Percentiles rank a stretch among this genome's conserved stretches.
Evolutionary conservation across 345 rosid genomes (phyloP).

Genomic region (Fremontodendron californicum): DNA sequence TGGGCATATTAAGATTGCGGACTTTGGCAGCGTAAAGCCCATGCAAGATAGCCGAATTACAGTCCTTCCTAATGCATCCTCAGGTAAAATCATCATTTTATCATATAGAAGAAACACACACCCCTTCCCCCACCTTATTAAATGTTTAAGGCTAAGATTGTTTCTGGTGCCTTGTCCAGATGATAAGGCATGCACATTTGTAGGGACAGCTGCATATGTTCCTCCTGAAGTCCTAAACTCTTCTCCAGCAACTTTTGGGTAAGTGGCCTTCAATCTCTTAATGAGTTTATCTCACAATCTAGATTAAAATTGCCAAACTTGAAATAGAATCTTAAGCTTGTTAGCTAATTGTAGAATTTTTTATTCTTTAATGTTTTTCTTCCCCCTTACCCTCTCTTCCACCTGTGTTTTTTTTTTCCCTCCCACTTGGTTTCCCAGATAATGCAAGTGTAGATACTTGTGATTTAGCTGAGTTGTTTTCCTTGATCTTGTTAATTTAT

Average conservation of each 20-base stretch:
- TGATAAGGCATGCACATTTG: slow-evolving; percentile 91
- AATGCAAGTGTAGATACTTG: neutral
- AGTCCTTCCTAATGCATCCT: slow-evolving; percentile 85
- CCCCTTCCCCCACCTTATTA: no score
- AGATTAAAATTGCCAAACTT: neutral
- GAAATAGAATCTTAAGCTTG: neutral
- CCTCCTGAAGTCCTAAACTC: slow-evolving; percentile 98
- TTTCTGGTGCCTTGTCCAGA: slow-evolving; percentile 38
- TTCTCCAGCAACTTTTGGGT: slow-evolving; percentile 98
- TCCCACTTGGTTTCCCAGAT: neutral
- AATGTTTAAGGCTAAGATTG: slow-evolving; percentile 7
- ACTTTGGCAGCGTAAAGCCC: slow-evolving; percentile 97
- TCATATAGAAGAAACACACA: neutral
- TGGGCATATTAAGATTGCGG: slow-evolving; percentile 95
- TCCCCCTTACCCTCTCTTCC: neutral
- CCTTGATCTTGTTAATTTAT: slow-evolving; percentile 9
- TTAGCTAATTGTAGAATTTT: neutral
- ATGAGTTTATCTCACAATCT: neutral
- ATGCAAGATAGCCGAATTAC: slow-evolving; percentile 89
- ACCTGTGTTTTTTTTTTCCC: neutral
- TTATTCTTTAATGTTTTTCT: neutral
- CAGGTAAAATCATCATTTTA: slow-evolving; percentile 43
- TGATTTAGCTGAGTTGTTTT: neutral
- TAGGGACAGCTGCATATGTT: slow-evolving; percentile 96
- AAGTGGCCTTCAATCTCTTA: slow-evolving; percentile 14